Evolutionary conservation across 2,329 filamentous ascomycete species (phyloP).

Genomic region (Dothideomycetes sp.): DNA sequence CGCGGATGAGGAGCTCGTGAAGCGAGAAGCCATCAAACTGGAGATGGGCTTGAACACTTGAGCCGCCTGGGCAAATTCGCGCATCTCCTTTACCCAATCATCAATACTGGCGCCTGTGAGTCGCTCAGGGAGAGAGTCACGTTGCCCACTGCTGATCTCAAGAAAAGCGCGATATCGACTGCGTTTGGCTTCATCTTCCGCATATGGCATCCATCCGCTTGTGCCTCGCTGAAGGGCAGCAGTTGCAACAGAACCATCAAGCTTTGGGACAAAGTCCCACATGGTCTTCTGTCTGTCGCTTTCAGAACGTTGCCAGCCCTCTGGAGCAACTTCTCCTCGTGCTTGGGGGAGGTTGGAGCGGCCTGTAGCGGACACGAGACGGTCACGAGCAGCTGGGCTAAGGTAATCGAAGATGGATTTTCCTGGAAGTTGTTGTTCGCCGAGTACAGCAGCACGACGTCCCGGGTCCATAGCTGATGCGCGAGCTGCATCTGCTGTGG

Average conservation of each 20-base stretch:
- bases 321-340: slow-evolving; percentile 60
- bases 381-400: slow-evolving; percentile 65
- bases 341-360: slow-evolving; percentile 69
- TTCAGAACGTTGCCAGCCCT: slow-evolving; percentile 54
- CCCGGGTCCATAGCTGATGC: slow-evolving; percentile 66
- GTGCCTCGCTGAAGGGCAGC: slow-evolving; percentile 40
- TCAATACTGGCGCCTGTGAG: slow-evolving; percentile 46
- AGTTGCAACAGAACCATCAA: slow-evolving; percentile 35
- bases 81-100: slow-evolving; percentile 72
- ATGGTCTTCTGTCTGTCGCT: slow-evolving; percentile 51
- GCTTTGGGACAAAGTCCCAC: slow-evolving; percentile 38
- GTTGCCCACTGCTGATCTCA: slow-evolving; percentile 61
- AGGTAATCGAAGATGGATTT: slow-evolving; percentile 97
- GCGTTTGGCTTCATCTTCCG: slow-evolving; percentile 70
- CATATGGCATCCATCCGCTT: slow-evolving; percentile 70
- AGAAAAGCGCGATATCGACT: slow-evolving; percentile 74
- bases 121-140: slow-evolving; percentile 49
- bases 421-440: slow-evolving; percentile 70
- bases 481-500: slow-evolving; percentile 69
- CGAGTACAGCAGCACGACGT: slow-evolving; percentile 67
- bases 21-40: slow-evolving; percentile 85
- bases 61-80: slow-evolving; percentile 65
- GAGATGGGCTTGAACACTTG: slow-evolving; percentile 86
- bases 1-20: slow-evolving; percentile 57
- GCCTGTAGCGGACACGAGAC: slow-evolving; percentile 66